Base-by-base conservation (phyloP, 164 flowering plant species). In the Vitis rupestris region DNA sequence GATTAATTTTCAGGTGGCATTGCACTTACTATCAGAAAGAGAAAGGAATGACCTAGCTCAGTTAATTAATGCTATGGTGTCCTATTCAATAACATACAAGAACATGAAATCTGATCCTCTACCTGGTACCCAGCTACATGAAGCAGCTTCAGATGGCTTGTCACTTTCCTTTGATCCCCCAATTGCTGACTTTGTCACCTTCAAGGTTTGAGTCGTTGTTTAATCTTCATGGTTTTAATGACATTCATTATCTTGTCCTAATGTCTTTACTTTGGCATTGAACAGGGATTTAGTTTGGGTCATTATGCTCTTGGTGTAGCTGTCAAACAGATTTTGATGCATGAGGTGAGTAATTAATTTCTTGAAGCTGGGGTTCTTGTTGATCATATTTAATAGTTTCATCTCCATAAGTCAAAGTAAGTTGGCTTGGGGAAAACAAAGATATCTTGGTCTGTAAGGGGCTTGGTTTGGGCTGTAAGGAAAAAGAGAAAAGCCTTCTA, bases 1-100 rank as follows among this genome's bases (percentile, higher is more conserved):
- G 50, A 51, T 51, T 51, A 54, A 51, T 68, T 76, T 51, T 48
- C 85, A 93, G 98, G 97, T 90, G 65, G 95, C 95, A 60, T 53
- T 84, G 69, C 98, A 93, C 72, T 85, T 88, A 63, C 81, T 90
- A 3, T 87, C 98, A 64, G 97, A 91, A 44, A 90, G 76, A 57
- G 97, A 93, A 81, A 91, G 85, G 80, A 73, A 72, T 64, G 84
- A 82, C 69, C 61, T 93, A 72, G 75, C 74, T 75, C 85, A 91
- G 67, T 74, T 96, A 70, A 91, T 96, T 61, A 83, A 80, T 77
- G 80, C 76, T 10, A 93, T 96, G 99, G 87, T 88, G 37, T 85
- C 94, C 9, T 91, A 90, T 83, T 81, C 92, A 13, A 63, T 91
- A 62, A 85, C 97, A 17, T 93, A 91, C 74, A 93, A 89, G 85